Evolutionary conservation across 148 eudicot species (phyloP).

Genomic region (Silene conica): DNA sequence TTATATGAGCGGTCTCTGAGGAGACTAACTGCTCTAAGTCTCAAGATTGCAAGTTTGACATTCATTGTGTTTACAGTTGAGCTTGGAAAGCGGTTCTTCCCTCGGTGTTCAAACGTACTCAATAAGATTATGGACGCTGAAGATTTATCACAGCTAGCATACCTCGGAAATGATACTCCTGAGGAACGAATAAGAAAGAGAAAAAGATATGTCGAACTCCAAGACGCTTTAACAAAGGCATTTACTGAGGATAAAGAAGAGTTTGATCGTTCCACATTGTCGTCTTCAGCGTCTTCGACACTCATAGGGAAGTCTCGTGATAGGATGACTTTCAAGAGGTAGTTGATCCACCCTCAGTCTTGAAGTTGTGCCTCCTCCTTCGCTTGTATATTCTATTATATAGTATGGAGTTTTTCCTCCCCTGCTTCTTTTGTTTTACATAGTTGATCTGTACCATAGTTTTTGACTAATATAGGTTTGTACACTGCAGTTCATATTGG

Average conservation of each 20-base stretch:
- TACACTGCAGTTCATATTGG: too few species aligned
- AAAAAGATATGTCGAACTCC: constrained; percentile 51
- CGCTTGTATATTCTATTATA: constrained; percentile 13
- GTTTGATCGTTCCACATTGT: constrained; percentile 30
- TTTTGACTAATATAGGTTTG: constrained; percentile 15
- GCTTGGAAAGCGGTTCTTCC: constrained; percentile 85
- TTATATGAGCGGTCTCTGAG: not conserved
- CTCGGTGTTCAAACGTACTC: constrained; percentile 75
- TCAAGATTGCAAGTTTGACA: not conserved
- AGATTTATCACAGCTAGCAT: constrained; percentile 51
- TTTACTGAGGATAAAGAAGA: constrained; percentile 67
- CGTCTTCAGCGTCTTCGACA: constrained; percentile 56
- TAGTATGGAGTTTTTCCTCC: not conserved
- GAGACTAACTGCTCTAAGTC: not conserved
- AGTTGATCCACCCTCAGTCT: not conserved
- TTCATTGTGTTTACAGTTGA: constrained; percentile 48
- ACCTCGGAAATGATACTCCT: constrained; percentile 39
- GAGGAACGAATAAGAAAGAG: constrained; percentile 61
- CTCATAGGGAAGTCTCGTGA: constrained; percentile 31
- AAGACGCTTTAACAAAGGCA: constrained; percentile 56
- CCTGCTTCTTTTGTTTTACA: not conserved
- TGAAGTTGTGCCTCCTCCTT: not conserved
- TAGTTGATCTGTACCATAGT: constrained; percentile 24
- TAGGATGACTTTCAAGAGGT: constrained; percentile 35
- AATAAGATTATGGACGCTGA: constrained; percentile 72